Base-by-base conservation (phyloP, 73 alveolate genomes). In the Blepharisma japonicum region DNA sequence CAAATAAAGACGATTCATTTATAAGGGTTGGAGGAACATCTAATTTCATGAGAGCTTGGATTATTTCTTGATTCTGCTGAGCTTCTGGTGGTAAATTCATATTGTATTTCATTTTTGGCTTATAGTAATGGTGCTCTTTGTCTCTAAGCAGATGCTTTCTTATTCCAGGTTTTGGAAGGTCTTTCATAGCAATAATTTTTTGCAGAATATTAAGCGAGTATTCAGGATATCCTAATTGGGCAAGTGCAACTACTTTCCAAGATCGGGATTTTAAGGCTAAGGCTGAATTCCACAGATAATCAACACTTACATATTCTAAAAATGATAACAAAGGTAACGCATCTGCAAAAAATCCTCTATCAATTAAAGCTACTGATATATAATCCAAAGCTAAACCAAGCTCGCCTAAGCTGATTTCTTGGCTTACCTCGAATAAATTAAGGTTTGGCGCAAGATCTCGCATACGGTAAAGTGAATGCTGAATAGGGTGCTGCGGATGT, bases 241-340 rank as follows among this genome's bases (percentile, higher is more conserved):
- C 86, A 11, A 90, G 80, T 23, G 96, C 93, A 14, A 94, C 74
- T 6, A 90, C 91, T 82, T 94, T 92, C 54, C 90, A 56, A 6
- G 85, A 76, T 77, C 99, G 71, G 23, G 98, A 81, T 81, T 90
- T 92, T n/a, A 87, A 81, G 49, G 93, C 85, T 55, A 87, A 81
- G 53, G 86, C 91, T 18, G 81, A 87, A 27, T 94, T 88, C 78
- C 89, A 89, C 54, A 91, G 77, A 51, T 86, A 74, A 71, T 94
- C 98, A 74, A 85, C 66, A n/a, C 96, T 87, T 67, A 92, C 78
- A 77, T 89, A 94, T 66, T 94, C 96, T 85, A 95, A 89, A 11
- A 94, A 70, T 45, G 94, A 81, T 20, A 89, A 84, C 80, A 91
- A 83, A 3, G 99, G 99, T 53, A 94, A 70, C 38, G 95, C 87